Evolutionary conservation across 345 rosid species (phyloP), one percentile per base, ranked within the genome.

Genomic region (Erodium maritimum): DNA sequence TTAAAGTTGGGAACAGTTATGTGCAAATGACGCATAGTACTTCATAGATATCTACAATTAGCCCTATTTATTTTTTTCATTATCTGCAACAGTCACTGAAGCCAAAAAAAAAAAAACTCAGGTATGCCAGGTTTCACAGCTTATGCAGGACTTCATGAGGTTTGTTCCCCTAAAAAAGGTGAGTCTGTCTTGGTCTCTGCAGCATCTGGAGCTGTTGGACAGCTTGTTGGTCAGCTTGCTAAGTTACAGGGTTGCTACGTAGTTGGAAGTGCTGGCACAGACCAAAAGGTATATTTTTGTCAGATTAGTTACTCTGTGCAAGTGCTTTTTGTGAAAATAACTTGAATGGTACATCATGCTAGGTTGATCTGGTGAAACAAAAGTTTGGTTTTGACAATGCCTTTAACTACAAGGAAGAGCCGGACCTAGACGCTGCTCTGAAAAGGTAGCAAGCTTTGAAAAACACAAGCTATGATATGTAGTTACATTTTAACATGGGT

Each of bases 121-220:
- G 94, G 89, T 17, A 86, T 86, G 94, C 79, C 94, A 4, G 89
- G 89, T 19, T 70, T 86, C 65, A 86, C 94, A 29, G 94, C 94
- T 50, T 83, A 81, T 61, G 85, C 67, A 50, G 89, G 94, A 64
- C 79, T 86, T 55, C 59, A 74, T 17, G 87, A 86, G 73, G 74
- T 83, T 19, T 86, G 85, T 18, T 67, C 78, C 66, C 94, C 94
- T 1, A 76, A 69, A 64, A 66, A 71, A 61, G 89, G 82, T 21
- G 89, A 86, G 0, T 65, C 50, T 34, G 80, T 86, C 58, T 83
- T 82, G 55, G 83, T 86, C 33, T 86, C 89, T 63, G 89, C 89
- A 0, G 87, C 87, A 61, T 77, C 89, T 1, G 89, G 91, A 52
- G 91, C 91, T 1, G 88, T 82, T 11, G 91, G 91, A 20, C 91